A percentile compares a stretch with the other conserved stretches of the same genome.
phyloP scores from a whole-genome alignment of 164 flowering plant genomes.

The Cinnamomum chago region DNA sequence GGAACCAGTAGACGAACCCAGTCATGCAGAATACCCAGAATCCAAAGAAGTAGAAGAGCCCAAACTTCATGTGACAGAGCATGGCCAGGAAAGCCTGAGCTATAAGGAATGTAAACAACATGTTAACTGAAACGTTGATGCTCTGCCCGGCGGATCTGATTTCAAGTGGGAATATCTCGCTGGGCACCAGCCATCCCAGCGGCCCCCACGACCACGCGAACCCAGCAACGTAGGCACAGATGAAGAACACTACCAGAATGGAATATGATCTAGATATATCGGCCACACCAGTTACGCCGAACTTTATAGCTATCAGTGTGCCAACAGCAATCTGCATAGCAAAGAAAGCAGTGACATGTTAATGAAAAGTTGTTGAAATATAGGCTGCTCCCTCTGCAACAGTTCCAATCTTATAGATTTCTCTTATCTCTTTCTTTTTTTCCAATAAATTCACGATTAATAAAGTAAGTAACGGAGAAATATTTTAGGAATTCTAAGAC shows the following conservation, averaged over 20 bases:
- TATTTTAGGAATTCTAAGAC: too few relatives aligned
- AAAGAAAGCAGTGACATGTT: neutral
- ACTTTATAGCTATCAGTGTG: constrained; percentile 16
- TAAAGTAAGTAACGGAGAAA: too few relatives aligned
- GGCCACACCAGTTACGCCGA: constrained; percentile 20
- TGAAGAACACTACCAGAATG: constrained; percentile 10
- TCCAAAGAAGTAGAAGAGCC: constrained; percentile 29
- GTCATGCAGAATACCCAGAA: constrained; percentile 20
- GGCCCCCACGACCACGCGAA: constrained; percentile 38
- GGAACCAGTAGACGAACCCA: constrained; percentile 20
- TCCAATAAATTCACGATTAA: neutral
- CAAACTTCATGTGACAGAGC: constrained; percentile 29
- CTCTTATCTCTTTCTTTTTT: neutral
- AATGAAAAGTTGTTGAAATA: neutral
- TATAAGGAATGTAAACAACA: constrained; percentile 27
- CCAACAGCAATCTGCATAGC: constrained; percentile 13
- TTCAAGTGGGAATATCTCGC: constrained; percentile 32
- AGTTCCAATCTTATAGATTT: neutral
- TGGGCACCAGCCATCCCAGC: constrained; percentile 30
- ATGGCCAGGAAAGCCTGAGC: constrained; percentile 23
- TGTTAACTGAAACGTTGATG: constrained; percentile 26
- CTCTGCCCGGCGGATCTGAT: constrained; percentile 32
- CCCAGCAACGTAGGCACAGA: constrained; percentile 26
- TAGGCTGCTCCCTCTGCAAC: neutral
- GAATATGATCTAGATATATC: constrained; percentile 14